A percentile compares a stretch with the other conserved stretches of the same genome.
Evolutionary conservation across 306 rosid species (phyloP).

Genomic region (Cyclanthera cordifolia): DNA sequence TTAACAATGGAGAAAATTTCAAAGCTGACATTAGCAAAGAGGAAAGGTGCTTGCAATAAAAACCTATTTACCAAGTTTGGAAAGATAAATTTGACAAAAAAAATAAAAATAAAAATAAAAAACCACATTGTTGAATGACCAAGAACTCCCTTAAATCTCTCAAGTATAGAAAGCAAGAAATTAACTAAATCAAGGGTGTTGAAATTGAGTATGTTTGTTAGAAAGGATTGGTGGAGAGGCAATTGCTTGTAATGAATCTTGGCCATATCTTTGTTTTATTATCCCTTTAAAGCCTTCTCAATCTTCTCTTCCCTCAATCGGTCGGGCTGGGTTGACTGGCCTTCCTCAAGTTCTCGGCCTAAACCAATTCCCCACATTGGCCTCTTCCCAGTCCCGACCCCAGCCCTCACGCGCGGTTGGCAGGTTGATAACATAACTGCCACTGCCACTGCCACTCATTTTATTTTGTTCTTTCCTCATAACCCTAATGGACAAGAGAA

Average conservation of each 20-base stretch:
- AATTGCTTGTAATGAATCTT: not conserved
- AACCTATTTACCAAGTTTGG: not conserved
- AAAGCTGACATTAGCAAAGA: not conserved
- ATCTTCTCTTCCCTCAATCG: not conserved
- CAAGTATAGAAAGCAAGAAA: not conserved
- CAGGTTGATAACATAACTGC: not conserved
- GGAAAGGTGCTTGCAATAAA: not conserved
- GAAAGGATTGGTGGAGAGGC: not conserved
- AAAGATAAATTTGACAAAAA: no score
- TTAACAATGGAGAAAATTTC: not conserved
- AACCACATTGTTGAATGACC: not conserved
- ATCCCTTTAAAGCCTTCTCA: conserved; percentile 5
- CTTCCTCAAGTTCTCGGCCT: not conserved
- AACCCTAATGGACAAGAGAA: conserved; percentile 2
- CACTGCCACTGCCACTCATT: not conserved
- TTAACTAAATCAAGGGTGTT: not conserved
- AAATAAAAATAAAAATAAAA: not conserved
- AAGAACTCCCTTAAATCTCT: not conserved
- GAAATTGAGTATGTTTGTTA: not conserved
- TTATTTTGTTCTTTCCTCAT: not conserved
- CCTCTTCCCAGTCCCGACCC: not conserved
- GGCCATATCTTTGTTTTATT: not conserved
- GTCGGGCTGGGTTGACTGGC: conserved; percentile 10
- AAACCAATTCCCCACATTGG: not conserved
- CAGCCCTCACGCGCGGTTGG: not conserved